Evolutionary conservation across 495 filamentous ascomycete genomes (phyloP).

Genomic region (Aspergillus campestris): DNA sequence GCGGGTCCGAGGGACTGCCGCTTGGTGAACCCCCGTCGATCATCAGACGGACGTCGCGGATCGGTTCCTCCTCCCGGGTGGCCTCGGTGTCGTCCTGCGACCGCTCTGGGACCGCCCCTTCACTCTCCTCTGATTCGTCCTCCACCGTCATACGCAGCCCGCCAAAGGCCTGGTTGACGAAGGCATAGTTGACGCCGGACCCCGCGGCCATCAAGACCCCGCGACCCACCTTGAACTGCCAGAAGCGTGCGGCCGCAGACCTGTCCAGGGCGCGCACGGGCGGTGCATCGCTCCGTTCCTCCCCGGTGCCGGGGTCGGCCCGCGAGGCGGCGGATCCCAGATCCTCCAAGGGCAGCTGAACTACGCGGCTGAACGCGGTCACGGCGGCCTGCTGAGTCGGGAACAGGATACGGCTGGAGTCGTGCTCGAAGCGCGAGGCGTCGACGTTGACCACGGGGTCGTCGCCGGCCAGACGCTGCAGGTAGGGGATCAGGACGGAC

Average conservation of each 20-base stretch:
- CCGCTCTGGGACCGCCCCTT: constrained; percentile 26
- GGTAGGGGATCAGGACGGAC: constrained; percentile 49
- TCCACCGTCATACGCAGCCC: constrained; percentile 37
- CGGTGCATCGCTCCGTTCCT: constrained; percentile 7
- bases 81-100: constrained; percentile 38
- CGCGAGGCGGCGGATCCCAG: constrained; percentile 26
- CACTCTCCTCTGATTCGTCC: constrained; percentile 29
- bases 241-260: constrained; percentile 43
- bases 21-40: background rate
- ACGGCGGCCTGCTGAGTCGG: constrained; percentile 48
- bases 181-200: constrained; percentile 47
- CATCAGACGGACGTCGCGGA: constrained; percentile 25
- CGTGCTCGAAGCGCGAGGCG: constrained; percentile 49
- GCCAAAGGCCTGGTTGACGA: constrained; percentile 56
- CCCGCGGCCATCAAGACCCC: constrained; percentile 55
- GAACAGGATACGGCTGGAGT: constrained; percentile 45
- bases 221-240: constrained; percentile 54
- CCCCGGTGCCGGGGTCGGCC: constrained; percentile 11
- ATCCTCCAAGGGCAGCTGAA: constrained; percentile 45
- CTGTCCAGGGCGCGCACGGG: constrained; percentile 26
- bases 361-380: constrained; percentile 43
- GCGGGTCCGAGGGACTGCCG: too few relatives aligned
- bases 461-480: constrained; percentile 41
- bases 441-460: constrained; percentile 48
- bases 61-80: constrained; percentile 31